Percentiles rank a stretch among this genome's conserved stretches.
Evolutionary conservation across 2,329 filamentous ascomycete genomes (phyloP).

Genomic region (Nigrospora osmanthi): DNA sequence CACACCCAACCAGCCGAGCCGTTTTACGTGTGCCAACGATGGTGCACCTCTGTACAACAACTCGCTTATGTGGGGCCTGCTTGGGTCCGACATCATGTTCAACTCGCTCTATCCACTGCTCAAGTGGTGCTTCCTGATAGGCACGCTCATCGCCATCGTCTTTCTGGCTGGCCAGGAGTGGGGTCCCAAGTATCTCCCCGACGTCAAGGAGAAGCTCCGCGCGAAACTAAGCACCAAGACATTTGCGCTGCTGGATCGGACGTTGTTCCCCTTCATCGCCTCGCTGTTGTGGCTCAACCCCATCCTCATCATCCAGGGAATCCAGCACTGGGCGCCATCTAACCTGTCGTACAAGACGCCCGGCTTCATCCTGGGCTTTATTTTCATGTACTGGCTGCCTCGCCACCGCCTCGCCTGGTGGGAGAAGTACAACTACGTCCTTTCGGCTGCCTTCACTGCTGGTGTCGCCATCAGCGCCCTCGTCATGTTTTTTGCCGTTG

Average conservation of each 20-base stretch:
- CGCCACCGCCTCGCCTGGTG: conserved; percentile 30
- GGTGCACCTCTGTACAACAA: conserved; percentile 13
- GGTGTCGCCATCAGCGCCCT: conserved; percentile 33
- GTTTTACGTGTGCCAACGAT: conserved; percentile 20
- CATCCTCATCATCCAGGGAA: conserved; percentile 29
- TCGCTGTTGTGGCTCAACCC: conserved; percentile 33
- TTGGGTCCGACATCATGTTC: conserved; percentile 21
- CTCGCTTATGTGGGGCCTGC: conserved; percentile 20
- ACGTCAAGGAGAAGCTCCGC: conserved; percentile 22
- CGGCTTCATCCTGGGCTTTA: conserved; percentile 28
- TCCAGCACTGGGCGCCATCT: conserved; percentile 33
- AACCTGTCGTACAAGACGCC: conserved; percentile 35
- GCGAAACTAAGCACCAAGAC: conserved; percentile 17
- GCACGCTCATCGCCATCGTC: conserved; percentile 20
- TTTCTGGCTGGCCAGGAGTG: conserved; percentile 25
- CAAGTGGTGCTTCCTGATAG: conserved; percentile 25
- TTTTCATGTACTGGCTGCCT: conserved; percentile 36
- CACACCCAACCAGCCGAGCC: conserved; percentile 21
- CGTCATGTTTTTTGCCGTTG: conserved; percentile 34
- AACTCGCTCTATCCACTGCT: conserved; percentile 17
- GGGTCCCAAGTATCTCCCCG: conserved; percentile 26
- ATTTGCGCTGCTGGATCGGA: conserved; percentile 25
- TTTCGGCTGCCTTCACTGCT: conserved; percentile 32
- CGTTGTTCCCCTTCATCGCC: conserved; percentile 27
- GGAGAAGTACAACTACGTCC: conserved; percentile 38